phyloP scores from a whole-genome alignment of 2,329 filamentous ascomycete species.

The Periconia sp. region DNA sequence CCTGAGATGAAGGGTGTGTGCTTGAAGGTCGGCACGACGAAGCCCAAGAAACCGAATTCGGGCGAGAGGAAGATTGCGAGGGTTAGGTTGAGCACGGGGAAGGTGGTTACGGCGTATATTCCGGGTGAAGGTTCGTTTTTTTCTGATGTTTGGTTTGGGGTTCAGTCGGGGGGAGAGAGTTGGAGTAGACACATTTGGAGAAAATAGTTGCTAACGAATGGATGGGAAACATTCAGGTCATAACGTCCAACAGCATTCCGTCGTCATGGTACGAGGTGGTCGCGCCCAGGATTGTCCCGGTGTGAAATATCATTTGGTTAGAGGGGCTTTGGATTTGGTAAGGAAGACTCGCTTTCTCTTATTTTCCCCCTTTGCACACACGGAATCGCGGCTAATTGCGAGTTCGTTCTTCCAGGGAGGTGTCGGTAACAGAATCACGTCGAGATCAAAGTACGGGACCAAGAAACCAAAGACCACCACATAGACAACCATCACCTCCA shows the following conservation, averaged over 20 bases:
- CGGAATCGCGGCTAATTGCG: conserved; percentile 19
- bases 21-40: conserved; percentile 87
- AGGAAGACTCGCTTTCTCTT: conserved; percentile 41
- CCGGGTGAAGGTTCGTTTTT: conserved; percentile 73
- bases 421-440: conserved; percentile 79
- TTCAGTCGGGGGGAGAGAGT: neutral
- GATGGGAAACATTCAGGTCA: no score
- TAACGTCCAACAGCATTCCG: conserved; percentile 98
- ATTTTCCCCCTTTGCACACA: neutral
- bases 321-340: conserved; percentile 92
- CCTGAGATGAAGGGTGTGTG: conserved; percentile 95
- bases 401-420: conserved; percentile 66
- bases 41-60: conserved; percentile 98
- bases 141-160: no score
- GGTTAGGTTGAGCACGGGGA: conserved; percentile 83
- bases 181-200: conserved; percentile 5
- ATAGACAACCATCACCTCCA: conserved; percentile 8
- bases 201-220: no score
- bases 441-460: conserved; percentile 94
- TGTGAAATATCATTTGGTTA: conserved; percentile 92
- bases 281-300: conserved; percentile 96
- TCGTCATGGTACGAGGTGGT: conserved; percentile 92
- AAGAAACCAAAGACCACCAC: conserved; percentile 83
- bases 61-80: conserved; percentile 95
- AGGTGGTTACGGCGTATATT: conserved; percentile 89